Base-by-base conservation (phyloP, 177 flowering plant genomes). In the Vitis hybrid region DNA sequence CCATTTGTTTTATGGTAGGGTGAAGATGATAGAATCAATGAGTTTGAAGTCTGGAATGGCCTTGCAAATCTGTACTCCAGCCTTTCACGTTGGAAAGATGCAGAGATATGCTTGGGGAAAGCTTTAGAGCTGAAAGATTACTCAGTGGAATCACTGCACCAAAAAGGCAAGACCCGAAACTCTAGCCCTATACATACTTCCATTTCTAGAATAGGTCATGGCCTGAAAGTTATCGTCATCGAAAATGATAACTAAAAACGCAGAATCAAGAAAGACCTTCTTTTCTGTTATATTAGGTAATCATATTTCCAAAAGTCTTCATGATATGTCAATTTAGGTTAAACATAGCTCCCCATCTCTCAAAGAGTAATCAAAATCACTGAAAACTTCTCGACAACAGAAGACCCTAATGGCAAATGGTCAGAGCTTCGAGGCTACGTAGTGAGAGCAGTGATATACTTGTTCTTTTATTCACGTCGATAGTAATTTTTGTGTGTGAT, bases 21-120 rank as follows among this genome's bases (percentile, higher is more conserved):
- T 40, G 89, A 86, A 69, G 90, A 88, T 69, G 88, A 86, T 75
- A 88, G 77, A 57, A 79, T 85, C 49, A 79, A 80, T 69, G 99
- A 96, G 68, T 90, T 79, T 82, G 97, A 96, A 82, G 93, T 96
- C 68, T 96, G 98, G 98, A 90, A 85, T 70, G 95, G 88, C 66
- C 92, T 96, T 46, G 93, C 97, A 62, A 83, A 80, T 70, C 71
- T 96, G 40, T 96, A 96, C 75, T 85, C 97, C 56, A 85, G 90
- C 70, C 98, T 96, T 77, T 86, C 93, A 12, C 87, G 84, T 72
- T 92, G 97, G 97, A 88, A 81, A 60, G 99, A 96, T 81, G 97
- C 88, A 49, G 99, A 93, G 72, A 72, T 90, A 74, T 96, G 99
- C 78, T 75, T 96, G 86, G 86, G 79, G 10, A 96, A 93, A 83